A percentile compares a stretch with the other conserved stretches of the same genome.
phyloP scores from a whole-genome alignment of 2,329 filamentous ascomycete genomes.

The Celoporthe dispersa region DNA sequence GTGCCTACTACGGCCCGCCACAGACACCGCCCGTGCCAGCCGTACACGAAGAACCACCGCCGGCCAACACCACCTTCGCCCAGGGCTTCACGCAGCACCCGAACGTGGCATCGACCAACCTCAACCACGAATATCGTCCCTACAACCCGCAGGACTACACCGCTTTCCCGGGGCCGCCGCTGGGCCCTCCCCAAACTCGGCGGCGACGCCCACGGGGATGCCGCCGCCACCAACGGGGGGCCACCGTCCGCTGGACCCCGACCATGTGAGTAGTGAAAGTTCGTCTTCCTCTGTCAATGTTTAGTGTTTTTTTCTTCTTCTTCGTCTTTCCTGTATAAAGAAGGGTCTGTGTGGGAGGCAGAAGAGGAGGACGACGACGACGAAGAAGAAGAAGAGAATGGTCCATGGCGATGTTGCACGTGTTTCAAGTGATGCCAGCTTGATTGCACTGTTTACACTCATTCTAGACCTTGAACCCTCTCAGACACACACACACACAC shows the following conservation, averaged over 20 bases:
- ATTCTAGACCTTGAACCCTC: too few species aligned
- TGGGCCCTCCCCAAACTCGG: slow-evolving; percentile 38
- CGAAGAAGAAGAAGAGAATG: not conserved
- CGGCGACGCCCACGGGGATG: slow-evolving; percentile 31
- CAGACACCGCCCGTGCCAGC: slow-evolving; percentile 8
- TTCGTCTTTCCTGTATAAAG: not conserved
- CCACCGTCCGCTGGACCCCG: slow-evolving; percentile 27
- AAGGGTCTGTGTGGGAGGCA: not conserved
- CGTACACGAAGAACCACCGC: slow-evolving; percentile 9
- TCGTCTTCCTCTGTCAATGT: slow-evolving; percentile 23
- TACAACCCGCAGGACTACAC: slow-evolving; percentile 50
- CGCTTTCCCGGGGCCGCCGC: slow-evolving; percentile 45
- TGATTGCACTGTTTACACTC: not conserved
- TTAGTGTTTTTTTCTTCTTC: slow-evolving; percentile 13
- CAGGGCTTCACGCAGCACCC: slow-evolving; percentile 44
- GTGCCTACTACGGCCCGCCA: slow-evolving; percentile 50
- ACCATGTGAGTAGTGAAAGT: slow-evolving; percentile 29
- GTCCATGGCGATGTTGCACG: not conserved
- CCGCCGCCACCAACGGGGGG: slow-evolving; percentile 33
- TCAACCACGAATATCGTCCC: slow-evolving; percentile 41
- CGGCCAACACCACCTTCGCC: slow-evolving; percentile 21
- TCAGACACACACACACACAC: too few species aligned
- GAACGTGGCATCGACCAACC: slow-evolving; percentile 40
- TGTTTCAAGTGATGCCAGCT: not conserved
- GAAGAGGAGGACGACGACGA: too few species aligned